Base-by-base conservation (phyloP, 2,329 filamentous ascomycete species). In the Cytospora piceicola region DNA sequence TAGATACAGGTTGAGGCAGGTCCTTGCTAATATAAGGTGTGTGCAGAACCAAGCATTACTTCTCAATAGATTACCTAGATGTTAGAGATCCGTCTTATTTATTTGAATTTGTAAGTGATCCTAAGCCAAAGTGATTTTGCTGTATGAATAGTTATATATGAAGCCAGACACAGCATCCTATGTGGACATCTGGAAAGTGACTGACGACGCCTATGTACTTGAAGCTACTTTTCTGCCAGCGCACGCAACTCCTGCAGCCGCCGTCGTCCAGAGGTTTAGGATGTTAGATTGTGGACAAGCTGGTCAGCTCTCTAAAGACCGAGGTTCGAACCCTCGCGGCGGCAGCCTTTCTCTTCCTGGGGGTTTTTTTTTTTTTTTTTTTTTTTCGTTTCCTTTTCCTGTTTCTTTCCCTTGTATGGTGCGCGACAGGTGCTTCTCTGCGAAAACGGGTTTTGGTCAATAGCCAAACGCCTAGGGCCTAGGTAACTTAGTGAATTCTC, bases 261-360 rank as follows among this genome's bases (percentile, higher is more conserved):
- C 60, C 54, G 52, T 63, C 60, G 53, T 63, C 39, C 34, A 63
- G 60, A 57, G 53, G 60, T 57, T 49, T 51, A 57, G 39, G 53
- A 63, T 54, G 22, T 57, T 63, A 29, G 60, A 63, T 57, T 57
- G 53, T 57, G 60, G 39, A 49, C 27, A 51, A 63, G 39, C 42
- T 1, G 1, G n/a, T 27, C n/a, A 14, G 17, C n/a, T 57, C 36
- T 63, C 60, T 39, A 56, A 51, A 56, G 60, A 63, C 36, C 60
- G 17, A 63, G 60, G 52, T 63, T 63, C 53, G 60, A 63, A 36
- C 30, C 53, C 60, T 63, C 56, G 60, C 60, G 54, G 53, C 60
- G 36, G 29, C 59, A 61, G 15, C 34, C 32, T 12, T 32, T 12
- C 12, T 29, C 5, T 29, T 29, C 27, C 27, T 29, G n/a, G n/a